phyloP scores from a whole-genome alignment of 768 basidiomycete genomes.

The Phylloporus sp. region DNA sequence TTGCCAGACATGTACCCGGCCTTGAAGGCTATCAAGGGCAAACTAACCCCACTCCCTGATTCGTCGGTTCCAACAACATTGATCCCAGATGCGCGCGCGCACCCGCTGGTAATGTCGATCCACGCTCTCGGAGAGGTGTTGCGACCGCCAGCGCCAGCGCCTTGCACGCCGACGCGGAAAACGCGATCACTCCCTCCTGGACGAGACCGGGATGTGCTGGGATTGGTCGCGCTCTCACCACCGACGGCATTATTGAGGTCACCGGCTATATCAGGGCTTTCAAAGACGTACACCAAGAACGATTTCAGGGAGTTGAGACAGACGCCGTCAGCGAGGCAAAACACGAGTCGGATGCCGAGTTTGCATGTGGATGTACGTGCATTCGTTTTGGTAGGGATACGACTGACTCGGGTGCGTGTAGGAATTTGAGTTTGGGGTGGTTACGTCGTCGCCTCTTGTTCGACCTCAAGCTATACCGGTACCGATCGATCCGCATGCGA shows the following conservation, averaged over 20 bases:
- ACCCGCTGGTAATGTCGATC: conserved; percentile 39
- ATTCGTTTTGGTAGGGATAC: not conserved
- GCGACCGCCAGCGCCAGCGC: conserved; percentile 35
- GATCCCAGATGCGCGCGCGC: conserved; percentile 30
- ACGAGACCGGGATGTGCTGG: conserved; percentile 38
- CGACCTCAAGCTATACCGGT: conserved; percentile 22
- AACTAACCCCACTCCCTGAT: conserved; percentile 27
- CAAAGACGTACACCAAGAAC: conserved; percentile 77
- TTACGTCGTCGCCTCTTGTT: conserved; percentile 28
- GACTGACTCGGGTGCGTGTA: conserved; percentile 6
- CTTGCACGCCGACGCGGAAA: conserved; percentile 53
- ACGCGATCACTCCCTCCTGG: conserved; percentile 25
- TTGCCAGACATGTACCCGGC: conserved; percentile 26
- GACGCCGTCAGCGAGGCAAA: conserved; percentile 64
- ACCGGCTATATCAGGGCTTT: conserved; percentile 70
- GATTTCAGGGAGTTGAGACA: conserved; percentile 78
- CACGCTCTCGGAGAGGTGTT: conserved; percentile 49
- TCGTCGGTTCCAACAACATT: conserved; percentile 26
- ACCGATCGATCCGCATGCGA: conserved; percentile 14
- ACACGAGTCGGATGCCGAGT: conserved; percentile 83
- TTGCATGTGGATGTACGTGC: conserved; percentile 71
- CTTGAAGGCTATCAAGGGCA: conserved; percentile 32
- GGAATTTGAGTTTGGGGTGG: conserved; percentile 34
- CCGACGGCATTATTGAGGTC: conserved; percentile 67
- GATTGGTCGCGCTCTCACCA: conserved; percentile 63